Percentiles rank a stretch among this genome's conserved stretches.
phyloP scores from a whole-genome alignment of 495 filamentous ascomycete species.

The Rhypophila decipiens region DNA sequence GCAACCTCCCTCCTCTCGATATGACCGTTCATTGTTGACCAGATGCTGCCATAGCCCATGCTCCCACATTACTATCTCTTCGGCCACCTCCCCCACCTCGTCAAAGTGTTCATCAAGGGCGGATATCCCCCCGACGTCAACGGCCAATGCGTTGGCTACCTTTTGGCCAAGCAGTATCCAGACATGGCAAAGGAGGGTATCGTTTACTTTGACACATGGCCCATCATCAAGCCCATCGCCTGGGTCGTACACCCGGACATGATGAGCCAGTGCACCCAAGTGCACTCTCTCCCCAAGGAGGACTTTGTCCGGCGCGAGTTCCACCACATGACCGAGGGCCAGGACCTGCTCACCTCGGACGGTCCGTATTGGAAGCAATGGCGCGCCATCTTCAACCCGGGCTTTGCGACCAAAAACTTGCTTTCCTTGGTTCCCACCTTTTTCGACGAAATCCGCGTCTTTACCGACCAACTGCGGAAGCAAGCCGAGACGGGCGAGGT shows the following conservation, averaged over 20 bases:
- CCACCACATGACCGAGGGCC: constrained; percentile 22
- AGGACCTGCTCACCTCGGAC: constrained; percentile 30
- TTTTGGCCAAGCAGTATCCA: constrained; percentile 18
- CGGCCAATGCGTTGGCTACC: constrained; percentile 12
- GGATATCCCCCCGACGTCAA: constrained; percentile 17
- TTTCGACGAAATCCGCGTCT: constrained; percentile 33
- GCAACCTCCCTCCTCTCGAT: too few species aligned
- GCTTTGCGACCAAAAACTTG: constrained; percentile 36
- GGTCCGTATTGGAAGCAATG: constrained; percentile 37
- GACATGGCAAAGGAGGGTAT: constrained; percentile 19
- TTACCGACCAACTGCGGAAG: constrained; percentile 23
- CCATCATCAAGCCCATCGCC: constrained; percentile 29
- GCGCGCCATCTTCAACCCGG: constrained; percentile 39
- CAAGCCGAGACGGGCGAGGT: constrained; percentile 24
- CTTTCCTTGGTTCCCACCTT: constrained; percentile 34
- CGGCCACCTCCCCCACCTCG: constrained; percentile 27
- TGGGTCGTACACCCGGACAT: constrained; percentile 29
- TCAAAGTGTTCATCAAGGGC: constrained; percentile 10
- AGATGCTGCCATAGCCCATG: constrained; percentile 14
- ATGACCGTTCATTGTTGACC: too few species aligned
- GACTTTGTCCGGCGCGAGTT: constrained; percentile 22
- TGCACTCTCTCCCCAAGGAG: constrained; percentile 29
- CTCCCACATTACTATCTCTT: constrained; percentile 35
- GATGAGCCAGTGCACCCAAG: constrained; percentile 27
- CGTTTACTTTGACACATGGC: constrained; percentile 43